These are phyloP conservation scores for Benincasa hispida DNA, from an alignment of 306 rosid genomes.

Conservation along the genomic window DNA sequence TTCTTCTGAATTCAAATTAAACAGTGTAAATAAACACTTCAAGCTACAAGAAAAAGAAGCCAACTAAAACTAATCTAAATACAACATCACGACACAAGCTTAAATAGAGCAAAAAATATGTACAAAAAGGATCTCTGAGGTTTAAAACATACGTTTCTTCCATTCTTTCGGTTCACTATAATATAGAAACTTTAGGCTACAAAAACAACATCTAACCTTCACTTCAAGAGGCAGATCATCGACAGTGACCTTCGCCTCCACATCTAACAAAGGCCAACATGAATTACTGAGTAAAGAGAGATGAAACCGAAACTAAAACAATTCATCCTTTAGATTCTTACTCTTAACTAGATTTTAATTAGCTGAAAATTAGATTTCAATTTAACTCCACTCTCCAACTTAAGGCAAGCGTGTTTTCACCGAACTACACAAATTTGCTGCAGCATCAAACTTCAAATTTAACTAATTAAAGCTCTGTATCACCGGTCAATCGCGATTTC, in stretches of 20 bases:
- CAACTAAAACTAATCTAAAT: background rate
- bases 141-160: background rate
- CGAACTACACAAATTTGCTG: background rate
- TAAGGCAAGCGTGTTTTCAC: background rate
- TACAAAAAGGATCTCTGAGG: background rate
- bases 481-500: background rate
- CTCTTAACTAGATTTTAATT: background rate
- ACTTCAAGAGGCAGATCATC: constrained; percentile 31
- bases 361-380: background rate
- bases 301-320: background rate
- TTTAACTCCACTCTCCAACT: background rate
- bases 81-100: background rate
- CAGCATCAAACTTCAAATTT: background rate
- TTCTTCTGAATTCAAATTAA: constrained; percentile 58
- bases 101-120: background rate
- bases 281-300: background rate
- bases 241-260: constrained; percentile 25
- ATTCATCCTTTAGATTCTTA: background rate
- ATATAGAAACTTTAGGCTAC: background rate
- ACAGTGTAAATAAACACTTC: constrained; percentile 41
- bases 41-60: constrained; percentile 10
- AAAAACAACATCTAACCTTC: constrained; percentile 43
- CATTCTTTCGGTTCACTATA: background rate
- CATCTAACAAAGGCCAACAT: constrained; percentile 14
- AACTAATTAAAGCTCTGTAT: background rate